A percentile compares a stretch with the other conserved stretches of the same genome.
Evolutionary conservation across 352 stramenopile species (phyloP).

Genomic region (Blastocystis sp.): DNA sequence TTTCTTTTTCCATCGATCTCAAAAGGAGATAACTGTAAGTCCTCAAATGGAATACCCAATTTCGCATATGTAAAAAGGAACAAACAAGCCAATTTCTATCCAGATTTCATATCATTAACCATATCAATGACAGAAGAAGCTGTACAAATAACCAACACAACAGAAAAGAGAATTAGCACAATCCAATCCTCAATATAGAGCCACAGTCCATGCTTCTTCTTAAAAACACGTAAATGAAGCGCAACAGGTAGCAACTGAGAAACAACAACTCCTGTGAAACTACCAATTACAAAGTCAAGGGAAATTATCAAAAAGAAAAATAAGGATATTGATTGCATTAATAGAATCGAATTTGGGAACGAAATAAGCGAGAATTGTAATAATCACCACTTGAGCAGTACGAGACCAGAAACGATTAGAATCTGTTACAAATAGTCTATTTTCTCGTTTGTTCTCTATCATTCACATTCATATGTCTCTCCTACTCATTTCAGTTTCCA

Average conservation of each 20-base stretch:
- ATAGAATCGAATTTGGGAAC: conserved; percentile 32
- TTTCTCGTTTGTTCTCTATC: background rate
- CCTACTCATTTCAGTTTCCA: background rate
- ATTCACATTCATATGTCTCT: background rate
- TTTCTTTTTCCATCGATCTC: too few species aligned
- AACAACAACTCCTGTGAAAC: conserved; percentile 36
- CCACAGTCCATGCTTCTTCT: conserved; percentile 17
- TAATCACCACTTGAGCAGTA: background rate
- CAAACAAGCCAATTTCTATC: too few species aligned
- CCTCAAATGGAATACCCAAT: background rate
- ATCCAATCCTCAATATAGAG: background rate
- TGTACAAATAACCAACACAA: conserved; percentile 39
- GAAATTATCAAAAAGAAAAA: background rate
- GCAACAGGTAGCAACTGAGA: conserved; percentile 6
- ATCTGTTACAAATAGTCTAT: conserved; percentile 19
- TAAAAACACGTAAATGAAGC: background rate
- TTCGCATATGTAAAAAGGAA: background rate
- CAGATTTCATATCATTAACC: background rate
- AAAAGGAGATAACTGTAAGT: too few species aligned
- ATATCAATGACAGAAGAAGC: background rate
- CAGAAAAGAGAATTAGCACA: background rate
- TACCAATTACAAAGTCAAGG: conserved; percentile 9
- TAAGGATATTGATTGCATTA: conserved; percentile 60
- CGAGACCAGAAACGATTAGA: conserved; percentile 25
- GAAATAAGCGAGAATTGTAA: background rate